A percentile compares a stretch with the other conserved stretches of the same genome.
These are phyloP conservation scores for Actinomortierella ambigua DNA, from an alignment of 371 early-diverging fungal species.

Conservation along the genomic window DNA sequence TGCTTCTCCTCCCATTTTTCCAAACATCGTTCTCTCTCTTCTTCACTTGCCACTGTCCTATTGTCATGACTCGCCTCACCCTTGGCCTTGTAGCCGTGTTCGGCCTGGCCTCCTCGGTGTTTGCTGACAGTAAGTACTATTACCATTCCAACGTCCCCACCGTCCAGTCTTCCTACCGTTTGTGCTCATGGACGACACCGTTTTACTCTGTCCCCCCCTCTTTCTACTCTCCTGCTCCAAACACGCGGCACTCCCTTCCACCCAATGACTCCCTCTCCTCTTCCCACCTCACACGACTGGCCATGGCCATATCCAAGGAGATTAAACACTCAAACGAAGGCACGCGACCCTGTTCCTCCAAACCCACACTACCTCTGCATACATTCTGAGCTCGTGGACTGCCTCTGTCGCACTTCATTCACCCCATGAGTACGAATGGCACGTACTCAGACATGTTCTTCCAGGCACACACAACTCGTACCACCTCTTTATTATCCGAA, in stretches of 20 bases:
- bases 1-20: too few species aligned
- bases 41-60: too few species aligned
- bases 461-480: neutral
- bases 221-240: neutral
- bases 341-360: too few species aligned
- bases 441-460: neutral
- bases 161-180: neutral
- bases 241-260: neutral
- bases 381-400: too few species aligned
- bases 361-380: too few species aligned
- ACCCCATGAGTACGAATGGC: neutral
- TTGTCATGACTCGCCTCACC: slow-evolving; percentile 15
- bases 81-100: slow-evolving; percentile 9
- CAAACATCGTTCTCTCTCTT: too few species aligned
- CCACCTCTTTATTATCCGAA: neutral
- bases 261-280: neutral
- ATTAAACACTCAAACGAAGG: too few species aligned
- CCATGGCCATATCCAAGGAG: too few species aligned
- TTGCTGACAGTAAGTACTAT: slow-evolving; percentile 21
- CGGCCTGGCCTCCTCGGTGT: slow-evolving; percentile 7
- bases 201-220: neutral
- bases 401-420: too few species aligned
- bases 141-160: neutral
- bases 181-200: neutral
- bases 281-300: neutral